Conservation (phyloP, 495 filamentous ascomycete species). For the Penicillium macrosclerotiorum region DNA sequence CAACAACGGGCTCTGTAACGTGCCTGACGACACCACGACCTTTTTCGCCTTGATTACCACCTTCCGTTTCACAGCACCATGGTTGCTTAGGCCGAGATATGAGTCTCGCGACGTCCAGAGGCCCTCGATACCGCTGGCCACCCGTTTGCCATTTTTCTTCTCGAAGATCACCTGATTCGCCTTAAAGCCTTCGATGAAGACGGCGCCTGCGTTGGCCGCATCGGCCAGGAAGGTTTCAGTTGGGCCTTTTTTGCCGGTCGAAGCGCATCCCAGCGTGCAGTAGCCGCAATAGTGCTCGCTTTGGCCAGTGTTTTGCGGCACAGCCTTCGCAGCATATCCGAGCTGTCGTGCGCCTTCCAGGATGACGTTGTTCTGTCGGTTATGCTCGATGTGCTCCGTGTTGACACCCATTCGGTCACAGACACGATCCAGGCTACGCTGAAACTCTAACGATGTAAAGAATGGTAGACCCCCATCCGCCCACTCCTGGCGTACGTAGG, state of each 20-base stretch:
- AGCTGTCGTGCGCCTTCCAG: conserved; percentile 74
- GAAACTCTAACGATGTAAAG: conserved; percentile 74
- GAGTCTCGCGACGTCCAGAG: conserved; percentile 70
- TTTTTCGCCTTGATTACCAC: conserved; percentile 77
- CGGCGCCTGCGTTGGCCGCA: conserved; percentile 69
- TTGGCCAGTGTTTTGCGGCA: conserved; percentile 76
- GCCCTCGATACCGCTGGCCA: conserved; percentile 66
- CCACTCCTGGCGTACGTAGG: conserved; percentile 81
- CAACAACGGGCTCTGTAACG: conserved; percentile 72
- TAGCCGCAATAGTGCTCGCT: conserved; percentile 74
- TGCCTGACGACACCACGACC: conserved; percentile 73
- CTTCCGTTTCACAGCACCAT: conserved; percentile 47
- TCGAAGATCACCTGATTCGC: conserved; percentile 64
- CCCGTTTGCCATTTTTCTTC: conserved; percentile 49
- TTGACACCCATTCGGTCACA: conserved; percentile 78
- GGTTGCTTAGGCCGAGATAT: conserved; percentile 52
- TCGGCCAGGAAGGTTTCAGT: conserved; percentile 74
- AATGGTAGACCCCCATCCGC: conserved; percentile 67
- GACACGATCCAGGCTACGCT: conserved; percentile 70
- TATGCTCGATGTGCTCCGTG: conserved; percentile 64
- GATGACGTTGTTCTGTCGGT: conserved; percentile 62
- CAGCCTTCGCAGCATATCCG: conserved; percentile 65
- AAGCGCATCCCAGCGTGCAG: conserved; percentile 74
- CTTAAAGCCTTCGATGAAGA: conserved; percentile 76
- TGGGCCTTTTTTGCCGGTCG: conserved; percentile 73